A percentile compares a stretch with the other conserved stretches of the same genome.
Conservation (phyloP, 2,329 filamentous ascomycete species). For the Neonectria coccinea region DNA sequence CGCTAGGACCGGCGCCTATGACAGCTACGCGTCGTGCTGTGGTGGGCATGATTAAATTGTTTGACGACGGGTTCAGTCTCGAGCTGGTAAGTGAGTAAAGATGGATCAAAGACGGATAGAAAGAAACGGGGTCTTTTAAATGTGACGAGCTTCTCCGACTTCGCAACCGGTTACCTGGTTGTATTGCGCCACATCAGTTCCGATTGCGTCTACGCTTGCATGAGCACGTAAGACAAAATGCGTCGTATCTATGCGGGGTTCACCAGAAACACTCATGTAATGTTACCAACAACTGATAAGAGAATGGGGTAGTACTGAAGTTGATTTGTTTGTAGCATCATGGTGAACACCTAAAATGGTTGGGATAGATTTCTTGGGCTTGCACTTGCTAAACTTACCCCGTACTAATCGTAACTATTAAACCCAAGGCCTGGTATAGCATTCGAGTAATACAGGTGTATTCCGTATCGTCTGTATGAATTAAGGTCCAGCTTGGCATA, state of each 20-base stretch:
- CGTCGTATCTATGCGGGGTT: not conserved
- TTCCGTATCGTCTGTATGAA: not conserved
- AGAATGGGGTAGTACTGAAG: not conserved
- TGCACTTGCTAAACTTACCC: not conserved
- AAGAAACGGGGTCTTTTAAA: constrained; percentile 1
- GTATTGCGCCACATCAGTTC: constrained; percentile 15
- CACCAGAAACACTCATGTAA: not conserved
- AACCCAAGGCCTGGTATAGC: too few relatives aligned
- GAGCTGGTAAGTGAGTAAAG: not conserved
- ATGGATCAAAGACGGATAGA: not conserved
- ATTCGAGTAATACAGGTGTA: not conserved
- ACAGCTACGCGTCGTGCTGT: constrained; percentile 21
- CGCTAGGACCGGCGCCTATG: constrained; percentile 23
- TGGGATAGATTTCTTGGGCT: too few relatives aligned
- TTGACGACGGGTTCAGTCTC: not conserved
- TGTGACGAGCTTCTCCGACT: constrained; percentile 2
- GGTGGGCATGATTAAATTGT: constrained; percentile 1
- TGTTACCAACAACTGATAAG: not conserved
- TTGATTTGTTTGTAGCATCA: not conserved
- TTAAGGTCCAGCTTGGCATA: not conserved
- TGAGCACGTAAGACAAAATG: constrained; percentile 14
- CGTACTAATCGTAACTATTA: not conserved
- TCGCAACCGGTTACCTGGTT: not conserved
- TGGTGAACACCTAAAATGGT: too few relatives aligned
- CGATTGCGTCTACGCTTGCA: constrained; percentile 14